A percentile compares a stretch with the other conserved stretches of the same genome.
Conservation (phyloP, 2,329 filamentous ascomycete genomes). For the Aspergillus caelatus region DNA sequence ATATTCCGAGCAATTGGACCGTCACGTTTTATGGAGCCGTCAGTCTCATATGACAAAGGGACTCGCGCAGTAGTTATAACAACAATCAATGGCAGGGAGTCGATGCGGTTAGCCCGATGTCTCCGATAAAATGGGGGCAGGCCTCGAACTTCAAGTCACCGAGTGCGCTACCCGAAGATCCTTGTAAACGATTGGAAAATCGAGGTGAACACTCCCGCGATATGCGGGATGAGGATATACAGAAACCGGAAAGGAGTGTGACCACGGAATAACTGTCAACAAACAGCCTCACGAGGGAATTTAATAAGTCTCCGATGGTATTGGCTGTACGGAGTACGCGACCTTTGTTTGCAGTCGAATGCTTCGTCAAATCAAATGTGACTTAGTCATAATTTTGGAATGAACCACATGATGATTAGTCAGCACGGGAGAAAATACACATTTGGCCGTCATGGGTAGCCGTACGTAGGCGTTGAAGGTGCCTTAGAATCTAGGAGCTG, state of each 20-base stretch:
- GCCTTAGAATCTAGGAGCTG: not conserved
- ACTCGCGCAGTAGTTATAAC: not conserved
- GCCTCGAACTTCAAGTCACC: not conserved
- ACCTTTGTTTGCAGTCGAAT: slow-evolving; percentile 11
- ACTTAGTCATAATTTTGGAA: slow-evolving; percentile 6
- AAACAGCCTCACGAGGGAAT: not conserved
- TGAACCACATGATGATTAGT: not conserved
- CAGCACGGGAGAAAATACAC: not conserved
- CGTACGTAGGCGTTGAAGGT: not conserved
- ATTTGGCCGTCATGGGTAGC: not conserved
- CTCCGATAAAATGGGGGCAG: not conserved
- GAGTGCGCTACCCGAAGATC: not conserved
- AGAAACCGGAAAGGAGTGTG: not conserved
- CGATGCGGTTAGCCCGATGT: not conserved
- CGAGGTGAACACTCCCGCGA: too few relatives aligned
- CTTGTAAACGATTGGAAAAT: not conserved
- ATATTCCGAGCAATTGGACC: not conserved
- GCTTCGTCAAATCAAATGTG: slow-evolving; percentile 1
- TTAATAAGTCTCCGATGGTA: not conserved
- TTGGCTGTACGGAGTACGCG: not conserved
- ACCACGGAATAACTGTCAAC: not conserved
- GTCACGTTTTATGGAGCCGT: not conserved
- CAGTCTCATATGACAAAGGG: not conserved
- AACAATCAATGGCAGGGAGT: not conserved
- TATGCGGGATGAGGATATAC: not conserved